Conservation (phyloP, 208 protist genomes). For the Leishmania lainsoni region DNA sequence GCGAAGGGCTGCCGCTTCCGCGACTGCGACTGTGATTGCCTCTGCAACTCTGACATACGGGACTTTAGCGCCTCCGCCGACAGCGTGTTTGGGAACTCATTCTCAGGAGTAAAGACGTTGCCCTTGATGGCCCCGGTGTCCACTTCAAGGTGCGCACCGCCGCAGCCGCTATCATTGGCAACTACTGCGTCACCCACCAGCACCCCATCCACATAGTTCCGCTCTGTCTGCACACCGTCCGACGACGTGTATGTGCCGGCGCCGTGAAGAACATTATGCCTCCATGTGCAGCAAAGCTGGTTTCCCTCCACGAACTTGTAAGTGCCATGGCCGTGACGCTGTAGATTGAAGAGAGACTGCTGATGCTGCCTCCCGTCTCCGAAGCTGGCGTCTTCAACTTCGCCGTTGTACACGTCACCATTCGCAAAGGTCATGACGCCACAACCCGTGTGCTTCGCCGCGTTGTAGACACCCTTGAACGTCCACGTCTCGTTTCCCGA, state of each 20-base stretch:
- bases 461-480: constrained; percentile 59
- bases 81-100: constrained; percentile 78
- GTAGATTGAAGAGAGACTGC: constrained; percentile 34
- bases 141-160: not conserved
- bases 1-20: constrained; percentile 37
- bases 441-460: constrained; percentile 27
- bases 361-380: not conserved
- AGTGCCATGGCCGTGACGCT: constrained; percentile 67
- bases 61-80: constrained; percentile 58
- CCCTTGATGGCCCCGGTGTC: constrained; percentile 4
- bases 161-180: not conserved
- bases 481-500: constrained; percentile 26
- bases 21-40: constrained; percentile 9
- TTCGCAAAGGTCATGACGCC: constrained; percentile 68
- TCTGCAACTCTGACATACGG: constrained; percentile 16
- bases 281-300: constrained; percentile 72
- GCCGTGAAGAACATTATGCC: constrained; percentile 79
- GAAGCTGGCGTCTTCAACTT: constrained; percentile 51
- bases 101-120: constrained; percentile 67
- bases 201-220: constrained; percentile 73
- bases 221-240: constrained; percentile 42
- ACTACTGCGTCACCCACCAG: constrained; percentile 14
- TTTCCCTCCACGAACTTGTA: constrained; percentile 83
- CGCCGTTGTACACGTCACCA: constrained; percentile 71
- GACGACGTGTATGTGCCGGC: constrained; percentile 61